Evolutionary conservation across 2,329 filamentous ascomycete genomes (phyloP).

Genomic region (Trichoderma citrinoviride): DNA sequence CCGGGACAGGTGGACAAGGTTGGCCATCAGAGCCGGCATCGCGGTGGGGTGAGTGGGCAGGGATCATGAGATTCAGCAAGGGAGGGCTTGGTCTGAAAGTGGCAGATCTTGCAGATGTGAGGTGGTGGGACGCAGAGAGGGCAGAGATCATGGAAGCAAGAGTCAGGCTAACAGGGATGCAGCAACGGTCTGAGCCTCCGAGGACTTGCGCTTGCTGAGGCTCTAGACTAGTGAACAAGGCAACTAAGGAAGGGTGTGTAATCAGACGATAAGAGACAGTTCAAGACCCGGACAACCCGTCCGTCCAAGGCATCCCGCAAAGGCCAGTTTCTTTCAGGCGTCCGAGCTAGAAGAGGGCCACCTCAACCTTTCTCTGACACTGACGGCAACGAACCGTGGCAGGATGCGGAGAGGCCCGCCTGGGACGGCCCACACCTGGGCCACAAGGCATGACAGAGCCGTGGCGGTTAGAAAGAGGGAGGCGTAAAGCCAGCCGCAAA

Average conservation of each 20-base stretch:
- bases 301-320: not conserved
- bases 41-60: constrained; percentile 19
- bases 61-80: constrained; percentile 22
- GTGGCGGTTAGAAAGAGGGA: not conserved
- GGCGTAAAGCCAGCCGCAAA: constrained; percentile 10
- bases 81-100: constrained; percentile 15
- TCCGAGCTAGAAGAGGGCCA: not conserved
- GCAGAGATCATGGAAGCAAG: not conserved
- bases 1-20: constrained; percentile 6
- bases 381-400: not conserved
- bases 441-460: not conserved
- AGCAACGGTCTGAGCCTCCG: constrained; percentile 1
- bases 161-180: constrained; percentile 1
- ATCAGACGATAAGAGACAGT: not conserved
- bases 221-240: not conserved
- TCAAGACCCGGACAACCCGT: not conserved
- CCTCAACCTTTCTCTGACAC: not conserved
- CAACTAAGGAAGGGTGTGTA: not conserved
- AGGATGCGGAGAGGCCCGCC: constrained; percentile 17
- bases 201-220: not conserved
- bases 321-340: no score
- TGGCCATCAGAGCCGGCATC: constrained; percentile 15
- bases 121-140: not conserved
- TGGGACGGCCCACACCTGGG: constrained; percentile 20
- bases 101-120: constrained; percentile 20